Percentiles rank a stretch among this genome's conserved stretches.
These are phyloP conservation scores for Codiaeum variegatum DNA, from an alignment of 441 rosid species.

Conservation along the genomic window DNA sequence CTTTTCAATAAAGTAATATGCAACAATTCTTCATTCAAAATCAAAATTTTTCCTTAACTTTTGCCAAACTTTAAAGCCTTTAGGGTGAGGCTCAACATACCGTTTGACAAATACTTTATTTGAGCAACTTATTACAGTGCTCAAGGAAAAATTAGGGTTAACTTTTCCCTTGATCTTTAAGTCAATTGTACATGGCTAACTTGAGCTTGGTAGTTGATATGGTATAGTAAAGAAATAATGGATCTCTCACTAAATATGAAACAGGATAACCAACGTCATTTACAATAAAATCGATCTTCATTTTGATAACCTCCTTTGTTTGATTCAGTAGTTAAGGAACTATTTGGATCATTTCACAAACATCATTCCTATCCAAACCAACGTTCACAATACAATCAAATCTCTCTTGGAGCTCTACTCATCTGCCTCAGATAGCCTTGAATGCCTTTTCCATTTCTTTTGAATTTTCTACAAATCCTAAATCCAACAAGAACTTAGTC, in stretches of 20 bases:
- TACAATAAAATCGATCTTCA: constrained; percentile 53
- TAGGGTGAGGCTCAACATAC: constrained; percentile 54
- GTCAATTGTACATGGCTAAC: constrained; percentile 62
- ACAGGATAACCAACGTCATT: constrained; percentile 54
- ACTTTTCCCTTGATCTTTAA: constrained; percentile 45
- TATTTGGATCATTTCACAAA: constrained; percentile 42
- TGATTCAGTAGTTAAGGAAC: constrained; percentile 59
- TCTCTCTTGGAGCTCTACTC: constrained; percentile 64
- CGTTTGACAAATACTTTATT: constrained; percentile 34
- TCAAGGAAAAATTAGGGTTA: constrained; percentile 33
- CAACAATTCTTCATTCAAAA: background rate
- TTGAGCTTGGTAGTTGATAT: constrained; percentile 49
- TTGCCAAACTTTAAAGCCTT: constrained; percentile 16
- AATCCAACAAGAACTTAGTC: constrained; percentile 50
- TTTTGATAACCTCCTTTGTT: constrained; percentile 39
- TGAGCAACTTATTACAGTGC: constrained; percentile 46
- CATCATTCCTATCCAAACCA: constrained; percentile 56
- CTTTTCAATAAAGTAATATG: background rate
- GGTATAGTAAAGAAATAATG: constrained; percentile 50
- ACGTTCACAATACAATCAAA: constrained; percentile 47
- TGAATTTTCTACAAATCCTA: constrained; percentile 53
- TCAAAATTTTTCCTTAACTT: constrained; percentile 2
- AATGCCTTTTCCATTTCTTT: constrained; percentile 39
- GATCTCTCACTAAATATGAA: constrained; percentile 45
- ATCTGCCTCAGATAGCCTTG: constrained; percentile 59